Evolutionary conservation across 805 yeast genomes (phyloP), one percentile per base, ranked within the genome.

Genomic region (Ogataea nakhonphanomensis): DNA sequence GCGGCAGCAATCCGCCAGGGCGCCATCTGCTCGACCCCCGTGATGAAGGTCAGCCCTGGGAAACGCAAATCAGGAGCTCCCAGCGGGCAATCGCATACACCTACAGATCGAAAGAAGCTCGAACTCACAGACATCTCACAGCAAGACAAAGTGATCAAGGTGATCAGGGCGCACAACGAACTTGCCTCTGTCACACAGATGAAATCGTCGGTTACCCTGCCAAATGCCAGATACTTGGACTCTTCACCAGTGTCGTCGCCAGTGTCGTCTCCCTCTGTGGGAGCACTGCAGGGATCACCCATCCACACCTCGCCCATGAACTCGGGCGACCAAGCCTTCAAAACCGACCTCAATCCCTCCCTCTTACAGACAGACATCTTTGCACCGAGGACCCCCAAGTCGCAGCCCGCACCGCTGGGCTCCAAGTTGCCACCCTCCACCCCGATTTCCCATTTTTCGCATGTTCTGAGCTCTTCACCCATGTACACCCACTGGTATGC

Each of bases 391-490:
- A 34, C 35, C 24, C 50, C 39, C n/a, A 21, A 17, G 12, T 27
- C 30, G 39, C 12, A 33, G 26, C 7, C 37, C 37, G 23, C 27
- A 20, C 12, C 33, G 7, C 26, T 23, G 31, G 35, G 20, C 20
- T 17, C 36, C 13, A 31, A 14, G 28, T 6, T 30, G n/a, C 37
- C 38, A 10, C 39, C 63, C 1, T 40, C 59, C 10, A 58, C 64
- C 3, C 61, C 63, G 6, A 50, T 54, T 4, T 55, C 64, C 12
- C 62, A 61, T 31, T 61, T 61, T 31, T 57, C 62, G 11, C 52
- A 48, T 17, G 54, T 61, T n/a, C 44, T 61, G 26, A 59, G 58
- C 37, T 61, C 66, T 12, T 60, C 65, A 11, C 66, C 66, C 8
- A 56, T 61, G 58, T 61, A 59, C 42, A 57, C 55, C 1, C 58